Base-by-base conservation (phyloP, 495 filamentous ascomycete genomes). In the Penicillium samsonianum region DNA sequence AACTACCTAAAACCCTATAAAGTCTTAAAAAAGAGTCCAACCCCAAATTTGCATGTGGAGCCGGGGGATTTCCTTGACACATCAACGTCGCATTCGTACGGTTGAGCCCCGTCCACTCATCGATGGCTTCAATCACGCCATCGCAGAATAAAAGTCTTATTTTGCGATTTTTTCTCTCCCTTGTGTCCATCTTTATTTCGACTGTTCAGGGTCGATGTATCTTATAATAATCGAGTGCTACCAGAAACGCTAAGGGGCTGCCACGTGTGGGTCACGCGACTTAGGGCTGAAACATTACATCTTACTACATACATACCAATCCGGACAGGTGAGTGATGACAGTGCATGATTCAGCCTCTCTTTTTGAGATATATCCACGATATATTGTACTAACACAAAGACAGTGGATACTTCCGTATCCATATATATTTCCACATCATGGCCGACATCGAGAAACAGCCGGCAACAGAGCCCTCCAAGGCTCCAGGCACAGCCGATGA, bases 391-490 rank as follows among this genome's bases (percentile, higher is more conserved):
- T 49, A 23, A 49, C 5, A 23, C 17, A 49, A 33, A 11, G 17
- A 1, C 7, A 51, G 48, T 17, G 23, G 25, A 17, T 30, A 28
- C 20, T 11, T n/a, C n/a, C 4, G 35, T 19, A 17, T 43, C 7
- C 8, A 45, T 53, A 45, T 31, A 10, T 5, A 37, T 17, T 3
- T 48, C 50, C 20, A 14, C 30, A 50, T 11, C 8, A 63, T 63
- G 61, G 47, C 48, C 38, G 69, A 74, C 30, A 48, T 65, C 31
- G 68, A 74, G 35, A 73, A 74, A 51, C 45, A 64, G n/a, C 51
- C 55, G 5, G 23, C 47, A n/a, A 49, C 59, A 11, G 55, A 64
- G 9, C 43, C 55, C 23, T 51, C 64, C 31, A 60, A 61, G 41
- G 57, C 16, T 11, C 43, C 59, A 17, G 59, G 53, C 10, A 19